A percentile compares a stretch with the other conserved stretches of the same genome.
phyloP scores from a whole-genome alignment of 2,329 filamentous ascomycete genomes.

The Colletotrichum godetiae region DNA sequence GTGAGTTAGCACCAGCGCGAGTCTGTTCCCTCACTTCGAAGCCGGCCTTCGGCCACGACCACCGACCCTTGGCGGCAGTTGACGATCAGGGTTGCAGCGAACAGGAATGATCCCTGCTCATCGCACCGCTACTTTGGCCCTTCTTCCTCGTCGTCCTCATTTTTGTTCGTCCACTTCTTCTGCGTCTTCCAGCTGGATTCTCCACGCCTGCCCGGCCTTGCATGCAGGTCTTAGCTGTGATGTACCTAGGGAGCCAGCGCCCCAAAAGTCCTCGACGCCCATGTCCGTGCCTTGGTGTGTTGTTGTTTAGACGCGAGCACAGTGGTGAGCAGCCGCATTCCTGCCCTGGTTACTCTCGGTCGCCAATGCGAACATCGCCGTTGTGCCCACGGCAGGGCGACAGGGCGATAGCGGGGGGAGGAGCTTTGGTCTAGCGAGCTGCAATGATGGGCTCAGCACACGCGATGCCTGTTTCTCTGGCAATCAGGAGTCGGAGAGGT shows the following conservation, averaged over 20 bases:
- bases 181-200: constrained; percentile 25
- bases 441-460: neutral
- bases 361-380: constrained; percentile 20
- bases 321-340: constrained; percentile 13
- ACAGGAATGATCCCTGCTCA: constrained; percentile 31
- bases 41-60: constrained; percentile 30
- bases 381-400: constrained; percentile 9
- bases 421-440: neutral
- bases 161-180: constrained; percentile 30
- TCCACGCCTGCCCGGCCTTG: constrained; percentile 28
- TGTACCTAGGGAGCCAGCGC: constrained; percentile 5
- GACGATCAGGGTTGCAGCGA: constrained; percentile 37
- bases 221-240: constrained; percentile 27
- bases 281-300: neutral
- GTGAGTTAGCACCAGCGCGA: constrained; percentile 17
- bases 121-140: constrained; percentile 34
- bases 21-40: constrained; percentile 29
- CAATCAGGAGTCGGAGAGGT: neutral
- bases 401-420: neutral
- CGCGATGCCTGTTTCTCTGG: constrained; percentile 15
- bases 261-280: neutral
- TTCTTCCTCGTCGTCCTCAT: constrained; percentile 1
- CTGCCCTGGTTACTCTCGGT: neutral
- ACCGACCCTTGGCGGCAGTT: constrained; percentile 36
- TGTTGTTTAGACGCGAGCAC: constrained; percentile 17